phyloP scores from a whole-genome alignment of 148 eudicot genomes.

The Gaultheria prostrata region DNA sequence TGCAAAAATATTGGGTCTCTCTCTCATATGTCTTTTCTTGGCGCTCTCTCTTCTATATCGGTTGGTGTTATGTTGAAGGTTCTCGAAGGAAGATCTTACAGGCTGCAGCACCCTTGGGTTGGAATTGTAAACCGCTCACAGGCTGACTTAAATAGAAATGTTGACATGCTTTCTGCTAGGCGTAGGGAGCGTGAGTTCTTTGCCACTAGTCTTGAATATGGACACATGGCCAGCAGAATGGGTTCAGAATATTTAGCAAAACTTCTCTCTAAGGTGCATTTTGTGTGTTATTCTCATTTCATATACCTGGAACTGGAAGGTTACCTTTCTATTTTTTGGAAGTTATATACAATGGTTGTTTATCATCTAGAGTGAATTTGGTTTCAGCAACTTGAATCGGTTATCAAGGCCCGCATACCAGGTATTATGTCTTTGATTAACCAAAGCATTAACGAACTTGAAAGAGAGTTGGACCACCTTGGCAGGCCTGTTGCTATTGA shows the following conservation, averaged over 20 bases:
- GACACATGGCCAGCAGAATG: conserved; percentile 64
- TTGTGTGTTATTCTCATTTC: not conserved
- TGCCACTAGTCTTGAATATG: conserved; percentile 70
- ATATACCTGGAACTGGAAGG: not conserved
- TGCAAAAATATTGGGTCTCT: not conserved
- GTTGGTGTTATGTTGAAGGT: conserved; percentile 40
- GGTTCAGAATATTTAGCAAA: conserved; percentile 86
- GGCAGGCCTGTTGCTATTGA: conserved; percentile 56
- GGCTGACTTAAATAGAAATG: conserved; percentile 71
- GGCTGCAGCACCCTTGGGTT: conserved; percentile 80
- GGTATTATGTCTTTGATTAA: conserved; percentile 42
- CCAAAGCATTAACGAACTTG: conserved; percentile 48
- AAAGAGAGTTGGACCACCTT: conserved; percentile 49
- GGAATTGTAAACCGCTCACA: conserved; percentile 90
- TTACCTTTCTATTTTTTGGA: not conserved
- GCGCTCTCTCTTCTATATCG: not conserved
- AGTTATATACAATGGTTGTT: not conserved
- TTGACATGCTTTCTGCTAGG: conserved; percentile 71
- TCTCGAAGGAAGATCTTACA: conserved; percentile 82
- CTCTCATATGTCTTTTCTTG: not conserved
- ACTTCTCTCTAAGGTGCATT: conserved; percentile 65
- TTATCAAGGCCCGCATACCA: conserved; percentile 49
- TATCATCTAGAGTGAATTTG: not conserved
- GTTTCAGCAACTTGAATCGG: conserved; percentile 52
- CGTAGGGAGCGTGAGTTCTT: conserved; percentile 71